phyloP scores from a whole-genome alignment of 192 early-diverging fungal species.

The Podila epigama region DNA sequence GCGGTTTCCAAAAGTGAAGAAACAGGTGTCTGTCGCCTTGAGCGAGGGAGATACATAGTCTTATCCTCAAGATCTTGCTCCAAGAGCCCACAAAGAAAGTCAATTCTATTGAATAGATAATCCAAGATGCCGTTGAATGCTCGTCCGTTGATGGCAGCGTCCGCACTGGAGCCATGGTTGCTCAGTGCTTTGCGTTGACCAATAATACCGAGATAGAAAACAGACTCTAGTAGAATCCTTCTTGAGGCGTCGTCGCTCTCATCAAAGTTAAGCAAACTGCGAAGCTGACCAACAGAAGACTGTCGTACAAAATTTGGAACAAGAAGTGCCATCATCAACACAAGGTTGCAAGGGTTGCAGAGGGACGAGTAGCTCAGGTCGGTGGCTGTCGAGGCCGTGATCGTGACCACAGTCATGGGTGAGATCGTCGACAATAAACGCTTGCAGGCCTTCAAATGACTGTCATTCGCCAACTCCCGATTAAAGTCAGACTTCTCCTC shows the following conservation, averaged over 20 bases:
- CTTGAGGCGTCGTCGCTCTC: constrained; percentile 12
- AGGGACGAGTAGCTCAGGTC: constrained; percentile 24
- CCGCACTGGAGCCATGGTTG: not conserved
- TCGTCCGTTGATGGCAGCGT: not conserved
- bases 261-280: constrained; percentile 23
- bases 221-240: constrained; percentile 12
- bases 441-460: constrained; percentile 25
- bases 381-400: not conserved
- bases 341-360: constrained; percentile 32
- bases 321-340: constrained; percentile 14
- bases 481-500: not conserved
- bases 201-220: constrained; percentile 23
- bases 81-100: not conserved
- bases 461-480: not conserved
- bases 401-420: not conserved
- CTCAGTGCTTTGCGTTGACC: constrained; percentile 16
- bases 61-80: constrained; percentile 6
- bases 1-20: constrained; percentile 3
- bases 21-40: not conserved
- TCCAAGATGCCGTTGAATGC: constrained; percentile 12
- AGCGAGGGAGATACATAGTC: not conserved
- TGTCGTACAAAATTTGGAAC: constrained; percentile 30
- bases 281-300: constrained; percentile 17
- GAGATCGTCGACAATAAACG: constrained; percentile 14
- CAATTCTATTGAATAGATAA: constrained; percentile 10